Base-by-base conservation (phyloP, 345 rosid species). In the Salix brachista region DNA sequence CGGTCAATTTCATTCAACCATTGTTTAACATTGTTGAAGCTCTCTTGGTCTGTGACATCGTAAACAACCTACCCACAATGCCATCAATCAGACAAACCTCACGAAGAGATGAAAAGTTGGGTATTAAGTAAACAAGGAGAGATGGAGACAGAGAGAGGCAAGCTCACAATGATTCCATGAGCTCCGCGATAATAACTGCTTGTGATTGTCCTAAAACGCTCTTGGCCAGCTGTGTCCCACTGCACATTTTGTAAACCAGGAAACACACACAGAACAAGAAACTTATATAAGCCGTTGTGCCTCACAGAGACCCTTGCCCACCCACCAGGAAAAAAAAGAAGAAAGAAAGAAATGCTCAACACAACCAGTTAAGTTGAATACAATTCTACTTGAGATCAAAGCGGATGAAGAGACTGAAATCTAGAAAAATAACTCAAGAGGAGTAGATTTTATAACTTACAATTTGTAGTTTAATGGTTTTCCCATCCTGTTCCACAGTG, bases 1-100 rank as follows among this genome's bases (percentile, higher is more conserved):
- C 92, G 93, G 73, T 91, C 96, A 78, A 91, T 89, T 83, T 91
- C 93, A 81, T 37, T 89, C 82, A 89, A 70, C 96, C 96, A 91
- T 75, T 91, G 93, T 81, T 91, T 91, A 18, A 91, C 92, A 61
- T 89, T 91, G 78, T 91, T 89, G 79, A 91, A 91, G 85, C 96
- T 91, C 85, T 91, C 96, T 77, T 88, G 84, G 86, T 90, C 96
- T 3, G 96, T 91, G 72, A 90, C 88, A 78, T 91, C 96, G 77
- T 91, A 91, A 82, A 91, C 96, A 83, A 91, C 85, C 96, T 91
- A 82, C 14, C 37, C 78, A 68, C 60, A 8, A 70, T 34, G 66
- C 61, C 54, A 68, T 21, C 26, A 50, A 65, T 70, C 2, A 78
- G 78, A 70, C 17, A 44, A 21, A 2, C 25, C 36, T 69, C 19